Evolutionary conservation across 495 filamentous ascomycete species (phyloP).

Genomic region (Neurospora tetraspora): DNA sequence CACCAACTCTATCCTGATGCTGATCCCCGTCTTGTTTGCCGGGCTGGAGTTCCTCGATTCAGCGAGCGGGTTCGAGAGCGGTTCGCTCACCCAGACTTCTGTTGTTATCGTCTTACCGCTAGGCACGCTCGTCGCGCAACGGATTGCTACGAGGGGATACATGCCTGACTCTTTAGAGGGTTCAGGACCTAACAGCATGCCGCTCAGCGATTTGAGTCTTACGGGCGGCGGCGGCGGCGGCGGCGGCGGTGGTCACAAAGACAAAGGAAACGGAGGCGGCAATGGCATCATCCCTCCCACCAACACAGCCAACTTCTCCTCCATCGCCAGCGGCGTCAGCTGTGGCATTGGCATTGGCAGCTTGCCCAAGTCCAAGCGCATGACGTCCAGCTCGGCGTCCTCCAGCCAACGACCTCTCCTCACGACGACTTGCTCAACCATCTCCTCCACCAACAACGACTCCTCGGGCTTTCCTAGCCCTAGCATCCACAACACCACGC

Average conservation of each 20-base stretch:
- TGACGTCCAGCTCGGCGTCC: not conserved
- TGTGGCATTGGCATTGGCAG: too few relatives aligned
- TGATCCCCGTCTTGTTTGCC: conserved; percentile 72
- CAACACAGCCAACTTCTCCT: not conserved
- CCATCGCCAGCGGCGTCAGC: not conserved
- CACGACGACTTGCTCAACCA: not conserved
- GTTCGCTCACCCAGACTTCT: conserved; percentile 52
- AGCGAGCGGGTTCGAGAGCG: conserved; percentile 37
- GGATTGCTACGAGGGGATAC: conserved; percentile 16
- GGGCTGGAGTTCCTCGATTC: conserved; percentile 45
- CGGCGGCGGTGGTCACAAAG: not conserved
- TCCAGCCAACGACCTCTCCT: not conserved
- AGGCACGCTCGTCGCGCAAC: conserved; percentile 66
- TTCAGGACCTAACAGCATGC: not conserved
- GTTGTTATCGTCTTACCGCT: conserved; percentile 69
- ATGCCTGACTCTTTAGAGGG: not conserved
- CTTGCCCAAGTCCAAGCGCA: not conserved
- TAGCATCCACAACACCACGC: not conserved
- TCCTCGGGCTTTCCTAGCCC: not conserved
- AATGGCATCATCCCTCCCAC: not conserved
- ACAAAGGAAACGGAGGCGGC: not conserved
- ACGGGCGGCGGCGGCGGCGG: not conserved
- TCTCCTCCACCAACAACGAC: not conserved
- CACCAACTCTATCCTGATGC: conserved; percentile 38
- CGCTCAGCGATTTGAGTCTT: not conserved